Conservation (phyloP, 306 rosid species). For the Pueraria montana region DNA sequence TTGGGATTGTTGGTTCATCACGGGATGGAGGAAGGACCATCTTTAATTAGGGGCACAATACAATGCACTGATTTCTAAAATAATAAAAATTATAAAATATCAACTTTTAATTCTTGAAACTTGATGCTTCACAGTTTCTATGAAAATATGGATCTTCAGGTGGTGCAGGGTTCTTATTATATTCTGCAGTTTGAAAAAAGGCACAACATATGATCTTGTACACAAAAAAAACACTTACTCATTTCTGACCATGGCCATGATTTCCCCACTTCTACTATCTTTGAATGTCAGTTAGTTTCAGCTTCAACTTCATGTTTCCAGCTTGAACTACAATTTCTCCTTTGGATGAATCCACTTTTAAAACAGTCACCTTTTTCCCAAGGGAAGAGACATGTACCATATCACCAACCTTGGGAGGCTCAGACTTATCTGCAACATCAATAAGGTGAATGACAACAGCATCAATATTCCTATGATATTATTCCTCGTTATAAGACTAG, state of each 20-base stretch:
- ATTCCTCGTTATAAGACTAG: slow-evolving; percentile 24
- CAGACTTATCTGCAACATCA: slow-evolving; percentile 65
- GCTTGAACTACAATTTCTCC: slow-evolving; percentile 87
- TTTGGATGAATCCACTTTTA: slow-evolving; percentile 74
- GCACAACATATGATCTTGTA: slow-evolving; percentile 1
- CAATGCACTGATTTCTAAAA: neutral
- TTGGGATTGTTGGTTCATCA: neutral
- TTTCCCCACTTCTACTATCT: slow-evolving; percentile 50
- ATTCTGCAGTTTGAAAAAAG: slow-evolving; percentile 25
- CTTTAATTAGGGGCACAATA: neutral
- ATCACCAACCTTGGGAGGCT: slow-evolving; percentile 81
- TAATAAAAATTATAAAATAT: neutral
- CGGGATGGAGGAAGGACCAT: slow-evolving; percentile 1
- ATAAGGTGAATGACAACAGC: slow-evolving; percentile 41
- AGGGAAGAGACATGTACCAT: slow-evolving; percentile 74
- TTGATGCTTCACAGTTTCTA: slow-evolving; percentile 18
- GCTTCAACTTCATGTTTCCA: slow-evolving; percentile 86
- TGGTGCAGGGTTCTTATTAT: slow-evolving; percentile 24
- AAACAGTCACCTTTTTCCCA: slow-evolving; percentile 73
- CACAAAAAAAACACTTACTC: slow-evolving; percentile 37
- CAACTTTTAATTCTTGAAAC: neutral
- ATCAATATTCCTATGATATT: slow-evolving; percentile 6
- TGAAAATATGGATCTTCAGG: neutral
- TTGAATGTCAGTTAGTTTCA: slow-evolving; percentile 71
- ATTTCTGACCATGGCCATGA: slow-evolving; percentile 20